Conservation (phyloP, 768 basidiomycete genomes). For the Trichaptum fuscoviolaceum region DNA sequence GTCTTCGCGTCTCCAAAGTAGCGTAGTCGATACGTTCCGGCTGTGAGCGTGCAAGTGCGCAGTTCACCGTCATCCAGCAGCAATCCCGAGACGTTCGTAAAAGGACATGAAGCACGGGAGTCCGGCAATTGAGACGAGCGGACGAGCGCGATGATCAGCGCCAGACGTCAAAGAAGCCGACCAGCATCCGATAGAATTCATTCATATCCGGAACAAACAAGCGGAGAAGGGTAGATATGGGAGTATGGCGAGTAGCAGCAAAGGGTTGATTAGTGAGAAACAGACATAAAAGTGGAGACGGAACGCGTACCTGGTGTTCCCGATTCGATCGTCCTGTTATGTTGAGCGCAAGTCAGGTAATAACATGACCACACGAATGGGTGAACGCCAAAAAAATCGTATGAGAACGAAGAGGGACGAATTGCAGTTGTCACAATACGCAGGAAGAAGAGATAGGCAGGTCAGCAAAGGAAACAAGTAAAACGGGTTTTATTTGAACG, state of each 20-base stretch:
- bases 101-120: no score
- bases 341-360: not conserved
- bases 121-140: no score
- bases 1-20: conserved; percentile 76
- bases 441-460: not conserved
- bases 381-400: not conserved
- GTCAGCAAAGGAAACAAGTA: not conserved
- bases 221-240: no score
- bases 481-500: conserved; percentile 12
- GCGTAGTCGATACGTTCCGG: conserved; percentile 62
- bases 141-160: no score
- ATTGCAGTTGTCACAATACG: not conserved
- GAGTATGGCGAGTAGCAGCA: not conserved
- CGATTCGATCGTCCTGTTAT: conserved; percentile 54
- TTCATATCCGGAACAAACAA: no score
- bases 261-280: not conserved
- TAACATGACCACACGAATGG: not conserved
- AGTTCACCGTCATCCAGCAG: no score
- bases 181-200: no score
- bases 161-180: no score
- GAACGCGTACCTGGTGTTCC: conserved; percentile 47
- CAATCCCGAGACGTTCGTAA: no score
- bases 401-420: no score
- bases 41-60: conserved; percentile 25
- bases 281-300: conserved; percentile 5